phyloP scores from a whole-genome alignment of 2,329 filamentous ascomycete species.

The Fusarium sp. region DNA sequence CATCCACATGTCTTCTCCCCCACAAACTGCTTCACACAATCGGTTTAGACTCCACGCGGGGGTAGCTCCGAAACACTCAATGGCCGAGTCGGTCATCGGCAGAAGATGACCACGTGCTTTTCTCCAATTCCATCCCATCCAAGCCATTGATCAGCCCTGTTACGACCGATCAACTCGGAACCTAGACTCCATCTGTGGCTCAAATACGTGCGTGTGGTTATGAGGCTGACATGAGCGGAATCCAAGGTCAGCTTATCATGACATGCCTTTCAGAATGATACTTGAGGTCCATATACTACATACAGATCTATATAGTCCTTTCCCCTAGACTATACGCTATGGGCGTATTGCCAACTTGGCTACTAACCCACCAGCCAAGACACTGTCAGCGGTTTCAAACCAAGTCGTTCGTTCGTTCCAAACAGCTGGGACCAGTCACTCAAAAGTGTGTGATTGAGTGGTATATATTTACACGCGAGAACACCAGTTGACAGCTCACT shows the following conservation, averaged over 20 bases:
- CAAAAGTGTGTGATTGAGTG: neutral
- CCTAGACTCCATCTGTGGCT: neutral
- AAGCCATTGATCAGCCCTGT: neutral
- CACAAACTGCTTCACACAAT: slow-evolving; percentile 19
- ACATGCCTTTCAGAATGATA: neutral
- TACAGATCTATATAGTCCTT: neutral
- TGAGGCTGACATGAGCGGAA: neutral
- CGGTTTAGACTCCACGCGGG: slow-evolving; percentile 6
- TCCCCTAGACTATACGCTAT: neutral
- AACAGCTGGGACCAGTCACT: neutral
- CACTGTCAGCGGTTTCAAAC: too few relatives aligned
- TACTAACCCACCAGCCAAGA: neutral
- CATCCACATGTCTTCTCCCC: slow-evolving; percentile 31
- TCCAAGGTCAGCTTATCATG: neutral
- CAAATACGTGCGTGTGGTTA: neutral
- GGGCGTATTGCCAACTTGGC: neutral
- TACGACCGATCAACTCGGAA: neutral
- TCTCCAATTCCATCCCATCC: neutral
- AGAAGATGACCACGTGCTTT: slow-evolving; percentile 34
- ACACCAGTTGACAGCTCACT: slow-evolving; percentile 1
- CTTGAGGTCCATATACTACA: neutral
- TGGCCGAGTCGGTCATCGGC: slow-evolving; percentile 21
- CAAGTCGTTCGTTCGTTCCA: neutral
- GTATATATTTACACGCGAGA: slow-evolving; percentile 24
- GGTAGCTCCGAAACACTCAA: slow-evolving; percentile 5